Percentiles rank a stretch among this genome's conserved stretches.
Conservation (phyloP, 352 stramenopile species). For the Pilasporangium apinafurcum region DNA sequence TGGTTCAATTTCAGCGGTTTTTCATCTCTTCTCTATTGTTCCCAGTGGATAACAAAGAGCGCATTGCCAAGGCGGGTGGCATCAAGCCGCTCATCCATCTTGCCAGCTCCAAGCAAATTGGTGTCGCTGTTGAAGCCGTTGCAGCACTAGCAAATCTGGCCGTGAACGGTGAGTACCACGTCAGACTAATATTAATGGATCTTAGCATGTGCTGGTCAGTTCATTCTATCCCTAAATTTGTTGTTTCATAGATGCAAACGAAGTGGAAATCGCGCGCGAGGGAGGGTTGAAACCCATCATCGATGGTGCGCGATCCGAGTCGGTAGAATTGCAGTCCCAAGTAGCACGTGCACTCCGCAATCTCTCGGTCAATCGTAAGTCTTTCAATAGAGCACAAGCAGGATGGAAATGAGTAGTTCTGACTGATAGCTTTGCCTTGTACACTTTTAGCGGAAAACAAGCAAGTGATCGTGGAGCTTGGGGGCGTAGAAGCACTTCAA, state of each 20-base stretch:
- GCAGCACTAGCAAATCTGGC: constrained; percentile 93
- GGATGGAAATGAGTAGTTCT: no score
- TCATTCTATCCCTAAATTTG: background rate
- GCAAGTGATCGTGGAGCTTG: constrained; percentile 78
- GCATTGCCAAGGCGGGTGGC: constrained; percentile 86
- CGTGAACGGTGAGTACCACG: constrained; percentile 72
- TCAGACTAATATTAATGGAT: no score
- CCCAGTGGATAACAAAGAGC: constrained; percentile 89
- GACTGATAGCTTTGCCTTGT: constrained; percentile 4
- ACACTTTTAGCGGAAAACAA: constrained; percentile 77
- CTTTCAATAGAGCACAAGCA: background rate
- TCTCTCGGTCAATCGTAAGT: constrained; percentile 89
- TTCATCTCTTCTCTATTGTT: background rate
- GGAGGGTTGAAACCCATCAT: constrained; percentile 90
- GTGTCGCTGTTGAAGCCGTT: constrained; percentile 87
- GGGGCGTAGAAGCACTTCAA: constrained; percentile 77
- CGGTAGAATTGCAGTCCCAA: constrained; percentile 83
- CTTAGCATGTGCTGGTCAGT: no score
- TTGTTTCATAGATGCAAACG: constrained; percentile 76
- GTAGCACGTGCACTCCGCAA: constrained; percentile 90
- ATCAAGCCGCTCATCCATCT: constrained; percentile 85
- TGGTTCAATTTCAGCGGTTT: background rate
- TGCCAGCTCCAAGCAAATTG: constrained; percentile 76
- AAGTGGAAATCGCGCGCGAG: constrained; percentile 86
- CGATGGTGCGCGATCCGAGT: constrained; percentile 68